Evolutionary conservation across 495 filamentous ascomycete species (phyloP).

Genomic region (Tuber indicum): DNA sequence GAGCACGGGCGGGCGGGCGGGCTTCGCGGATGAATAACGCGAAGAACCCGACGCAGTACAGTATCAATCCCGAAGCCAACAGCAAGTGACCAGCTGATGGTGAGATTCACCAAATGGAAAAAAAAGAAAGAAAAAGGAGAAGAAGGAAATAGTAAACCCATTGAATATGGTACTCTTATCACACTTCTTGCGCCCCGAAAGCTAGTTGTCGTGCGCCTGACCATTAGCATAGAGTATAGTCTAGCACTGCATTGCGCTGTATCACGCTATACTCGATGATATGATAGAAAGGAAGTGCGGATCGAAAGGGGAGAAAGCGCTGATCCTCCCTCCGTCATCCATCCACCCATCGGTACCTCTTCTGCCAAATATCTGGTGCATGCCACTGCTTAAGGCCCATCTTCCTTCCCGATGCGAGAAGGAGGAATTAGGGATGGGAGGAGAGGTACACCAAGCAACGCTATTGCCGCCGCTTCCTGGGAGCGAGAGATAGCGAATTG

Average conservation of each 20-base stretch:
- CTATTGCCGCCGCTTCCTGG: not conserved
- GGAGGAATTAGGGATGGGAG: not conserved
- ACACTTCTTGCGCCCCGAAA: not conserved
- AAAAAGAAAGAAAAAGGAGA: not conserved
- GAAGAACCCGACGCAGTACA: not conserved
- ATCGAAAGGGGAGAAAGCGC: not conserved
- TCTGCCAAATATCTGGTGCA: not conserved
- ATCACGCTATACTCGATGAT: not conserved
- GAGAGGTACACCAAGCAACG: not conserved
- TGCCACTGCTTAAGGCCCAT: not conserved
- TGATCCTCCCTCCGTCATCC: not conserved
- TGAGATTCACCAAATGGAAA: not conserved
- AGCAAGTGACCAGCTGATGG: not conserved
- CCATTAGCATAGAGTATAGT: not conserved
- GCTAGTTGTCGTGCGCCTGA: not conserved
- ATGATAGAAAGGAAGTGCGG: not conserved
- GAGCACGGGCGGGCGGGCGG: not conserved
- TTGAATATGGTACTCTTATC: not conserved
- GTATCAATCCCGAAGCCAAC: not conserved
- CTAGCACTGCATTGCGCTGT: not conserved
- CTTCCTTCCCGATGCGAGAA: not conserved
- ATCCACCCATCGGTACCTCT: not conserved
- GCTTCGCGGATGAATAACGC: not conserved
- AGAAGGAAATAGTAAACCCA: not conserved
- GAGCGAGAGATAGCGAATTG: not conserved